phyloP scores from a whole-genome alignment of 768 basidiomycete species.

The Chalciporus chontae region DNA sequence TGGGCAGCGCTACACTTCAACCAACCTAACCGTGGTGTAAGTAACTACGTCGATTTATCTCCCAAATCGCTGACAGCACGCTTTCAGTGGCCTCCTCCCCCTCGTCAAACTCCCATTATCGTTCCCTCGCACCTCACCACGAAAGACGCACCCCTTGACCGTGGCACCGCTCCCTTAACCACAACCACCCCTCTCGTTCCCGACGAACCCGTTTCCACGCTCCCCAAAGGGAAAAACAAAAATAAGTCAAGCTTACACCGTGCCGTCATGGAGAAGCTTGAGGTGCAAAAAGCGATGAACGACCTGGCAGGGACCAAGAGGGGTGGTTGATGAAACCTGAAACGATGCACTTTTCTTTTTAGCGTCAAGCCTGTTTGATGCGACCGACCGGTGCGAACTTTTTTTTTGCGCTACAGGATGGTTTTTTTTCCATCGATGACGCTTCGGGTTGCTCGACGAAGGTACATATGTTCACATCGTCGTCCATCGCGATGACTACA shows the following conservation, averaged over 20 bases:
- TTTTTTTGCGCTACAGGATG: too few species aligned
- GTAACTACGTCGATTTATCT: constrained; percentile 26
- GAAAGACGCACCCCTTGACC: constrained; percentile 21
- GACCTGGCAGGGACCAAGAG: constrained; percentile 37
- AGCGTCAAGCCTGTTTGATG: too few species aligned
- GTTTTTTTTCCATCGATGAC: not conserved
- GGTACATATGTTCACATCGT: too few species aligned
- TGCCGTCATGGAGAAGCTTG: constrained; percentile 70
- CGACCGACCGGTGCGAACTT: too few species aligned
- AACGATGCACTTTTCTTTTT: not conserved
- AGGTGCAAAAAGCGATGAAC: constrained; percentile 68
- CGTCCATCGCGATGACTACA: not conserved
- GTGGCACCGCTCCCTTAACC: constrained; percentile 5
- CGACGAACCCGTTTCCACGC: constrained; percentile 11
- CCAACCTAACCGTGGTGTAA: constrained; percentile 75
- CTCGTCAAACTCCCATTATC: constrained; percentile 72
- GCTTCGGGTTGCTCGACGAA: not conserved
- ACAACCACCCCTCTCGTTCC: constrained; percentile 4
- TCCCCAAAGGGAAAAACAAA: constrained; percentile 31
- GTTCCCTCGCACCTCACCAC: constrained; percentile 64
- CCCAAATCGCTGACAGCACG: not conserved
- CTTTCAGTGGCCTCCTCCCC: constrained; percentile 78
- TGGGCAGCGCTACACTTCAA: constrained; percentile 90
- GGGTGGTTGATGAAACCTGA: constrained; percentile 14
- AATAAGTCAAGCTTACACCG: constrained; percentile 66